Evolutionary conservation across 441 rosid genomes (phyloP).

Genomic region (Adansonia gregorii): DNA sequence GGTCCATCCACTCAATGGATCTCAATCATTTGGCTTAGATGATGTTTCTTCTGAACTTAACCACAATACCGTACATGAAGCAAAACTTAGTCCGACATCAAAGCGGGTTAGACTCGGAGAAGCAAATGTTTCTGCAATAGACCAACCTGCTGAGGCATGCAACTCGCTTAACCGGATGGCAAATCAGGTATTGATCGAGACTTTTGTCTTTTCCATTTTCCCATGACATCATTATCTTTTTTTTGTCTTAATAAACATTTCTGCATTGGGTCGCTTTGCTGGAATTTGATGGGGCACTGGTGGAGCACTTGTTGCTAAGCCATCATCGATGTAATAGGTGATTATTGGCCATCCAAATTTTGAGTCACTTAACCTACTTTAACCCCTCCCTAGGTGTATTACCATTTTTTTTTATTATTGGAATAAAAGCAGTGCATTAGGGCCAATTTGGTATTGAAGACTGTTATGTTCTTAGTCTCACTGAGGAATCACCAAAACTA

Average conservation of each 20-base stretch:
- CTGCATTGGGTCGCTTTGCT: background rate
- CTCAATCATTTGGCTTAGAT: slow-evolving; percentile 41
- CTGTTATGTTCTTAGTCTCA: background rate
- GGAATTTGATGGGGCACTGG: background rate
- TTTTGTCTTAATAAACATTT: background rate
- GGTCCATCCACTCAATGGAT: slow-evolving; percentile 42
- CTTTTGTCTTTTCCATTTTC: background rate
- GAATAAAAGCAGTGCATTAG: background rate
- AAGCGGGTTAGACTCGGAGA: slow-evolving; percentile 63
- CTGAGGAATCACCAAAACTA: background rate
- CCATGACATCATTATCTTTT: background rate
- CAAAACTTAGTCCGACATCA: slow-evolving; percentile 52
- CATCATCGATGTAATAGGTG: background rate
- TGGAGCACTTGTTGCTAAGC: background rate
- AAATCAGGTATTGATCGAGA: slow-evolving; percentile 44
- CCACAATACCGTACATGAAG: slow-evolving; percentile 45
- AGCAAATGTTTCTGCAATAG: slow-evolving; percentile 40
- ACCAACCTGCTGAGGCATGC: slow-evolving; percentile 53
- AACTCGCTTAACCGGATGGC: slow-evolving; percentile 42
- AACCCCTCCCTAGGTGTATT: background rate
- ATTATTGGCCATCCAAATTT: background rate
- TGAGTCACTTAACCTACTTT: background rate
- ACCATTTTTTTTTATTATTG: background rate
- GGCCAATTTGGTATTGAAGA: background rate
- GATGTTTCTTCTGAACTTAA: slow-evolving; percentile 43